Base-by-base conservation (phyloP, 2,329 filamentous ascomycete species). In the Stachybotrys echinatus region DNA sequence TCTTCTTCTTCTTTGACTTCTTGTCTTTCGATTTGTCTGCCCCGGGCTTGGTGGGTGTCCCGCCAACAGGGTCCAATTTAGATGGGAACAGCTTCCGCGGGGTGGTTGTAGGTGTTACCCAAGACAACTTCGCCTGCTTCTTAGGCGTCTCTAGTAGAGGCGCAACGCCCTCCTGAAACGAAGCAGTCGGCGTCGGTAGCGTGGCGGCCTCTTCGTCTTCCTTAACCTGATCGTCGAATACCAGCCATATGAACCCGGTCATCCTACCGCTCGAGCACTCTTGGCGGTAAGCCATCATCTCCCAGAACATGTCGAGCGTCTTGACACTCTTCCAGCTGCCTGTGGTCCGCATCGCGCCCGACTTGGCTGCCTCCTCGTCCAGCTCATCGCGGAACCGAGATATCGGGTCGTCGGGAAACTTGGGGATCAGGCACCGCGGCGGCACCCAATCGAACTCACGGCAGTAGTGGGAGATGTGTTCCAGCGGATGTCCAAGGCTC, bases 281-380 rank as follows among this genome's bases (percentile, higher is more conserved):
- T 65, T 97, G 94, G 50, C 94, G 79, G 63, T 89, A 97, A 0
- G 92, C 87, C 92, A 99, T 97, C 79, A 95, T 88, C 54, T 99
- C 94, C 94, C 94, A 99, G 62, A 99, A 99, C 58, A 92, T 85
- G n/a, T 92, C 88, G 39, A 99, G 72, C 0, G 84, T 88, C 63
- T 80, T 85, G 21, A 96, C 84, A 52, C 87, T 91, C 64, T 84
- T 88, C 94, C 94, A 99, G 50, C 81, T 77, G 0, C 88, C 88
- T 3, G 73, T 71, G 22, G 74, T 76, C 56, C 81, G 79, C 56
- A 79, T 70, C 48, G 71, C 71, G 5, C 70, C 70, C 2, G 79
- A 74, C 23, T 81, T 81, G 1, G 81, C 77, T 0, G 88, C 77
- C 63, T 95, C 90, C 27, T 92, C 88, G 60, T 99, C 92, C 4